Conservation (phyloP, 2,329 filamentous ascomycete species). For the Aspergillus fijiensis region DNA sequence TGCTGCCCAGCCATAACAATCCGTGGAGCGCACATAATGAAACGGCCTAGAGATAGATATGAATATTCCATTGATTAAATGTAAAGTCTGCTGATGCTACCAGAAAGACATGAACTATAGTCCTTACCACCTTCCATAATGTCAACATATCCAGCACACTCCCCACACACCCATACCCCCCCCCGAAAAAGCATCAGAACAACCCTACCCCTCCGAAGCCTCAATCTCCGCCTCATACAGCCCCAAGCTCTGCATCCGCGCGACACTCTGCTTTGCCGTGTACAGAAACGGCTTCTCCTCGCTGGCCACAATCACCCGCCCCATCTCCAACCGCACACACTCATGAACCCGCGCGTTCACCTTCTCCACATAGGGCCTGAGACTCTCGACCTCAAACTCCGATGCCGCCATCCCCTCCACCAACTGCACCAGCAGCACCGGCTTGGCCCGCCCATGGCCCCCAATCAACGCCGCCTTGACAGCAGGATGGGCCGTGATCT, state of each 20-base stretch:
- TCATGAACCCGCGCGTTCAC: slow-evolving; percentile 21
- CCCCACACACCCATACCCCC: too few relatives aligned
- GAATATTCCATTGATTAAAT: too few relatives aligned
- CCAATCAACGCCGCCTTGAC: slow-evolving; percentile 25
- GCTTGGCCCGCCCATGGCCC: slow-evolving; percentile 19
- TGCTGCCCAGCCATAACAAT: too few relatives aligned
- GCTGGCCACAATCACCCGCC: slow-evolving; percentile 18
- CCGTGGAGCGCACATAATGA: too few relatives aligned
- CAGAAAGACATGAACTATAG: too few relatives aligned
- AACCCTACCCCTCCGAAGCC: too few relatives aligned
- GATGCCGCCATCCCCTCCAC: not conserved
- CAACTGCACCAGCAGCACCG: slow-evolving; percentile 25
- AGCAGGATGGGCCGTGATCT: slow-evolving; percentile 21
- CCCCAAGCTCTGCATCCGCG: slow-evolving; percentile 14
- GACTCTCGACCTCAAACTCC: not conserved
- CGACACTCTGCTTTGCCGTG: slow-evolving; percentile 22
- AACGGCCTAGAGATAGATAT: too few relatives aligned
- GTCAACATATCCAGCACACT: too few relatives aligned
- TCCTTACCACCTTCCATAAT: too few relatives aligned
- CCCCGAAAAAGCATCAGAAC: too few relatives aligned
- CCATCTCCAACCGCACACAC: slow-evolving; percentile 16
- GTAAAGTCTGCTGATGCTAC: too few relatives aligned
- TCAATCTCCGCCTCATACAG: slow-evolving; percentile 19
- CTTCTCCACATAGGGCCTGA: slow-evolving; percentile 20
- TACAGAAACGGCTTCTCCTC: slow-evolving; percentile 20